Evolutionary conservation across 345 rosid species (phyloP).

Genomic region (Eucalyptus virginea): DNA sequence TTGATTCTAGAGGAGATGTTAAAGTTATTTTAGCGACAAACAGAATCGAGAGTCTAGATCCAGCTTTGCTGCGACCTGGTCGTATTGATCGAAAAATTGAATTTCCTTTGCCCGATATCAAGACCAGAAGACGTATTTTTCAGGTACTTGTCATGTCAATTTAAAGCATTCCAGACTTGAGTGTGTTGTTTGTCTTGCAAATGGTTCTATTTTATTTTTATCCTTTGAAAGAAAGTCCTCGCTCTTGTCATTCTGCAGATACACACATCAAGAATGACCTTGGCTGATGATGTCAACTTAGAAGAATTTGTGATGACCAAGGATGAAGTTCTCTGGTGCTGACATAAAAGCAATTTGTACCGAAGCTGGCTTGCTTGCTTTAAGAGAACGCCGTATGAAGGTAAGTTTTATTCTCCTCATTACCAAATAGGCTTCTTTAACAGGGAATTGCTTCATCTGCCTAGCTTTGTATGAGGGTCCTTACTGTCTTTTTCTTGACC

Average conservation of each 20-base stretch:
- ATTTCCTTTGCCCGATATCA: slow-evolving; percentile 98
- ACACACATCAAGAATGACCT: slow-evolving; percentile 94
- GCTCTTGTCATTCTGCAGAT: slow-evolving; percentile 27
- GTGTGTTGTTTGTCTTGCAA: neutral
- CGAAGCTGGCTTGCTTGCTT: slow-evolving; percentile 93
- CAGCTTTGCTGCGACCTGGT: slow-evolving; percentile 95
- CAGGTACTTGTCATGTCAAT: slow-evolving; percentile 36
- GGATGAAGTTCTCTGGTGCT: slow-evolving; percentile 97
- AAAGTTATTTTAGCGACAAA: slow-evolving; percentile 97
- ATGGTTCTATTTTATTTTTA: neutral
- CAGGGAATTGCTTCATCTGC: neutral
- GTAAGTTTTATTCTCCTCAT: slow-evolving; percentile 3
- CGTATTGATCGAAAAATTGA: slow-evolving; percentile 93
- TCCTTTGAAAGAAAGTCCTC: neutral
- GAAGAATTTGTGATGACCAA: slow-evolving; percentile 99
- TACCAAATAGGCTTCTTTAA: neutral
- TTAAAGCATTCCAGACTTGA: neutral
- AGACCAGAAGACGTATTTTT: slow-evolving; percentile 95
- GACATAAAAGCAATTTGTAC: slow-evolving; percentile 98
- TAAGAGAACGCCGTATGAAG: slow-evolving; percentile 97
- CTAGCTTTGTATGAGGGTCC: neutral
- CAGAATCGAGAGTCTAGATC: slow-evolving; percentile 93
- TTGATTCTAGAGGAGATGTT: slow-evolving; percentile 96
- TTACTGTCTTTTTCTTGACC: neutral
- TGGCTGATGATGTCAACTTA: slow-evolving; percentile 91